Conservation (phyloP, 2,329 filamentous ascomycete genomes). For the Talaromyces sp. region DNA sequence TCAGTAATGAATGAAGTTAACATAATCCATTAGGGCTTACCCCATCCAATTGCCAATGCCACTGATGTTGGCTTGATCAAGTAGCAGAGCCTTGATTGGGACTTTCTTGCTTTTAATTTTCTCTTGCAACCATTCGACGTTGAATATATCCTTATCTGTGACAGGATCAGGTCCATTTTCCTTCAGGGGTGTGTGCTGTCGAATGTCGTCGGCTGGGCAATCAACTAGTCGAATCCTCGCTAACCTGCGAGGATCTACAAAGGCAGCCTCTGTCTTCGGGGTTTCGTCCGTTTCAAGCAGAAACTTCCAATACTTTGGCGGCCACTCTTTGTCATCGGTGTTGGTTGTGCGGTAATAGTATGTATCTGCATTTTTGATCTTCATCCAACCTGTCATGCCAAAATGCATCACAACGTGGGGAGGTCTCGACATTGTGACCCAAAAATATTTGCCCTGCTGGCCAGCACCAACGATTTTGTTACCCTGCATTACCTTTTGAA, state of each 20-base stretch:
- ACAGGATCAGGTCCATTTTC: slow-evolving; percentile 95
- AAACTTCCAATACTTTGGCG: slow-evolving; percentile 88
- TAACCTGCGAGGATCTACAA: slow-evolving; percentile 77
- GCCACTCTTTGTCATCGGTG: slow-evolving; percentile 65
- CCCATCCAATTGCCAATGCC: slow-evolving; percentile 97
- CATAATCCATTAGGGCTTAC: slow-evolving; percentile 34
- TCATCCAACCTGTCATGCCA: slow-evolving; percentile 77
- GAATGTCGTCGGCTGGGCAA: slow-evolving; percentile 70
- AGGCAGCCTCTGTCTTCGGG: slow-evolving; percentile 66
- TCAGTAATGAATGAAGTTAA: slow-evolving; percentile 1
- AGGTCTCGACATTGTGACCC: slow-evolving; percentile 71
- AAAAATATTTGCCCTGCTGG: slow-evolving; percentile 97
- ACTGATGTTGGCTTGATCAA: slow-evolving; percentile 84
- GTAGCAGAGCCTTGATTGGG: slow-evolving; percentile 80
- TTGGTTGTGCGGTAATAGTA: slow-evolving; percentile 71
- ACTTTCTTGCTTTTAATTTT: slow-evolving; percentile 74
- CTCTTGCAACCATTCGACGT: slow-evolving; percentile 66
- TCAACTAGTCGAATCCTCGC: slow-evolving; percentile 77
- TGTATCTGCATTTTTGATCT: slow-evolving; percentile 74
- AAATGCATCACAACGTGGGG: slow-evolving; percentile 90
- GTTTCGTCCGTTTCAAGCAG: slow-evolving; percentile 62
- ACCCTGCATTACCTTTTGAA: slow-evolving; percentile 68
- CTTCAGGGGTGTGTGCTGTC: slow-evolving; percentile 71
- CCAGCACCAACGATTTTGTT: slow-evolving; percentile 69
- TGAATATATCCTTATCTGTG: slow-evolving; percentile 72